phyloP scores from a whole-genome alignment of 768 basidiomycete species.

The Pleurotus tuoliensis region DNA sequence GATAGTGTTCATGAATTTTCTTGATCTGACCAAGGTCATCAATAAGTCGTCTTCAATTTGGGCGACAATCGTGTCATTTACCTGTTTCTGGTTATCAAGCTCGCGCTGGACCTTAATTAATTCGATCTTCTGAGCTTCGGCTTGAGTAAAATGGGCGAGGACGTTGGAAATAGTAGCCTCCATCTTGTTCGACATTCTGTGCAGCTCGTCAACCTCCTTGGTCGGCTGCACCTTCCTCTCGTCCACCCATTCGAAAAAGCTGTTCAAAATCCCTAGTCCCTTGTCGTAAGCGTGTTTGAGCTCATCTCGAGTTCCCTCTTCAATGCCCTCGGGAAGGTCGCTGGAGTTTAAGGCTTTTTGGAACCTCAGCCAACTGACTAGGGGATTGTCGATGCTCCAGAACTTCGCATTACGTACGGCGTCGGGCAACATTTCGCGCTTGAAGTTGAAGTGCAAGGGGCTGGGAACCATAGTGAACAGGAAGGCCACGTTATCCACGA shows the following conservation, averaged over 20 bases:
- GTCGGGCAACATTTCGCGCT: constrained; percentile 11
- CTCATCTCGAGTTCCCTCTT: background rate
- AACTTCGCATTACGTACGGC: constrained; percentile 7
- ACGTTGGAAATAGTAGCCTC: constrained; percentile 8
- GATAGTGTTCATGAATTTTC: constrained; percentile 4
- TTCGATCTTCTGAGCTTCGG: constrained; percentile 7
- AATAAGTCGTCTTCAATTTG: background rate
- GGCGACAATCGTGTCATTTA: background rate
- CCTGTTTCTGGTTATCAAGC: constrained; percentile 5
- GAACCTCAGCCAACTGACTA: constrained; percentile 10
- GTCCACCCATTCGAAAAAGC: constrained; percentile 14
- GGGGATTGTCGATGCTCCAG: constrained; percentile 13
- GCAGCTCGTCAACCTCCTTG: constrained; percentile 10
- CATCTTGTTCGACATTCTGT: constrained; percentile 9
- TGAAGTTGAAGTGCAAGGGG: constrained; percentile 19
- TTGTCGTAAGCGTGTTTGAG: constrained; percentile 7
- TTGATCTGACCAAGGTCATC: background rate
- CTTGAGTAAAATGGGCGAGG: constrained; percentile 9
- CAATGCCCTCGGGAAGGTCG: background rate
- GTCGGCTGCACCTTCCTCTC: constrained; percentile 13
- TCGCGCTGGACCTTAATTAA: constrained; percentile 5
- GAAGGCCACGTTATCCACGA: constrained; percentile 22
- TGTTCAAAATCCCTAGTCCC: constrained; percentile 8
- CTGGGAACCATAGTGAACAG: constrained; percentile 20
- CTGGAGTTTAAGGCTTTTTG: background rate